Percentiles rank a stretch among this genome's conserved stretches.
Evolutionary conservation across 2,329 filamentous ascomycete genomes (phyloP).

Genomic region (Claviceps fusiformis): DNA sequence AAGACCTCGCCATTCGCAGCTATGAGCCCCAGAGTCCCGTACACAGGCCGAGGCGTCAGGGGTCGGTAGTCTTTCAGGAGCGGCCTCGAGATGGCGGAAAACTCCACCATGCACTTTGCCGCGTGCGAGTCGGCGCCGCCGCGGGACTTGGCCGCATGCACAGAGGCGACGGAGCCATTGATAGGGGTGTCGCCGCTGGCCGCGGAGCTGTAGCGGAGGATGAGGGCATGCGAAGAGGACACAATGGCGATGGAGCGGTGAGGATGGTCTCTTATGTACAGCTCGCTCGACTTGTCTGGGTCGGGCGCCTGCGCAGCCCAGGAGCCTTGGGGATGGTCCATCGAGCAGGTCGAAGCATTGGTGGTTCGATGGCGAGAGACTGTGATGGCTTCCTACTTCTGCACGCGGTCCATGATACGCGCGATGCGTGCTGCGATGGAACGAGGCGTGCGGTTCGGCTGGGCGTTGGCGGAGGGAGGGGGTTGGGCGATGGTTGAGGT

Average conservation of each 20-base stretch:
- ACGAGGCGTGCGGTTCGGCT: neutral
- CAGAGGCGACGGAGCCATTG: slow-evolving; percentile 45
- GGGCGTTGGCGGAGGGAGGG: neutral
- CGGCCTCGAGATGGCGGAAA: slow-evolving; percentile 48
- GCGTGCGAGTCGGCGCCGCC: slow-evolving; percentile 29
- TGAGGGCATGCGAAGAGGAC: slow-evolving; percentile 64
- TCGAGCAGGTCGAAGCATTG: slow-evolving; percentile 13
- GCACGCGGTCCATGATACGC: slow-evolving; percentile 12
- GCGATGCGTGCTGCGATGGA: neutral
- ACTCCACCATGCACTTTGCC: slow-evolving; percentile 77
- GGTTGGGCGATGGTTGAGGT: neutral
- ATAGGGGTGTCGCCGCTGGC: slow-evolving; percentile 40
- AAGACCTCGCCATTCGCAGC: slow-evolving; percentile 77
- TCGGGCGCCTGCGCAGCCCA: slow-evolving; percentile 35
- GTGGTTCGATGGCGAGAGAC: slow-evolving; percentile 2
- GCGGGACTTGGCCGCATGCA: slow-evolving; percentile 32
- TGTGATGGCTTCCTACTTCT: slow-evolving; percentile 4
- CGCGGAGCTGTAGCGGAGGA: slow-evolving; percentile 65
- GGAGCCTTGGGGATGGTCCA: slow-evolving; percentile 33
- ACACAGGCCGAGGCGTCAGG: slow-evolving; percentile 58
- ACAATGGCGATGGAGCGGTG: slow-evolving; percentile 79
- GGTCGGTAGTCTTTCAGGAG: slow-evolving; percentile 66
- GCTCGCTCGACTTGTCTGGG: slow-evolving; percentile 53
- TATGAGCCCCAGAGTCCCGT: slow-evolving; percentile 80
- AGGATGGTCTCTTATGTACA: slow-evolving; percentile 76